Conservation (phyloP, 306 rosid species). For the Fragaria ananassa region DNA sequence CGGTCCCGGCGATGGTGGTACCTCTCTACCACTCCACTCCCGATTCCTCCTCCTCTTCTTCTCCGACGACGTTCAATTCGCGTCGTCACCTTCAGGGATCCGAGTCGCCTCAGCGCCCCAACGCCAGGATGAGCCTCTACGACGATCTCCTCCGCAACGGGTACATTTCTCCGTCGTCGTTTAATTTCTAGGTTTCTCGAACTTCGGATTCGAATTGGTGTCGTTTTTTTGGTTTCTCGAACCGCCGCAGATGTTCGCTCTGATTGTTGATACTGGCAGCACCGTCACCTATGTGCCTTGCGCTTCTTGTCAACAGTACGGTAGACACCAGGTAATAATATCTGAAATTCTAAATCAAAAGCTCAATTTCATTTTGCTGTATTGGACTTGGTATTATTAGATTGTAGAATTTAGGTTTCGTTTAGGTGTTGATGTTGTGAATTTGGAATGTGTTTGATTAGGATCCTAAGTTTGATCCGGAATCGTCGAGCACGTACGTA, state of each 20-base stretch:
- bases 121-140: constrained; percentile 85
- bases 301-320: constrained; percentile 75
- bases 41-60: constrained; percentile 42
- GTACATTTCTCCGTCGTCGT: constrained; percentile 23
- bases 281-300: constrained; percentile 96
- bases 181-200: neutral
- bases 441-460: constrained; percentile 28
- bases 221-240: neutral
- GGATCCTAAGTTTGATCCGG: constrained; percentile 90
- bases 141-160: constrained; percentile 92
- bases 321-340: constrained; percentile 49
- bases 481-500: constrained; percentile 71
- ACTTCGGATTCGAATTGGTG: neutral
- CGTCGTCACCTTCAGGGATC: constrained; percentile 74
- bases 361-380: neutral
- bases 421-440: constrained; percentile 13
- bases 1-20: constrained; percentile 57
- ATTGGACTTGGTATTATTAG: neutral
- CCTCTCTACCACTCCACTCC: constrained; percentile 62
- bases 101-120: constrained; percentile 35
- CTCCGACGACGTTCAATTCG: constrained; percentile 26
- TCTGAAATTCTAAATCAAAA: neutral
- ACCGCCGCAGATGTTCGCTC: constrained; percentile 91
- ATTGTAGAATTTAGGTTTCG: too few relatives aligned
- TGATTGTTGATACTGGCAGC: constrained; percentile 96